Base-by-base conservation (phyloP, 2,329 filamentous ascomycete genomes). In the Macrophomina tecta region DNA sequence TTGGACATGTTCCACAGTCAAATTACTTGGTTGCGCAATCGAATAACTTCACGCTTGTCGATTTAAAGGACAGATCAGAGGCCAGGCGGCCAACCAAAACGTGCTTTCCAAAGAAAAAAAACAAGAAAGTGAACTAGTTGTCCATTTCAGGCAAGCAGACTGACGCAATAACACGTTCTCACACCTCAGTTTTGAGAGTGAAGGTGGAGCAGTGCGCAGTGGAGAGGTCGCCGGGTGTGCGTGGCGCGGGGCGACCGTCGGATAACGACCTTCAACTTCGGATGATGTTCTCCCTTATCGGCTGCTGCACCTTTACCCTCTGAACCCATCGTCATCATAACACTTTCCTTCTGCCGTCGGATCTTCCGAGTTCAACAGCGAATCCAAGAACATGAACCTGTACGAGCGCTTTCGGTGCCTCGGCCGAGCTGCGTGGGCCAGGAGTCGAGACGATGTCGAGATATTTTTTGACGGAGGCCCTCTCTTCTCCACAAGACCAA, bases 401-500 rank as follows among this genome's bases (percentile, higher is more conserved):
- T 16, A 30, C 2, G 30, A 28, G 16, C 5, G 45, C 32, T 30
- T 8, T 16, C 30, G 28, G 28, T 1, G n/a, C 32, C 58, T 49
- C 58, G 58, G 58, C 45, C 58, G 58, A 62, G 58, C n/a, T 14
- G 30, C 14, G 42, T 23, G 30, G n/a, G 42, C 42, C 16, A 12
- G 16, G 8, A 14, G 58, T 49, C 42, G 32, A 40, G 34, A 38
- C 32, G 38, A 2, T 38, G 49, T 53, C 49, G 40, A 60, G 28
- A 61, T 34, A 16, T 18, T 30, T 23, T 23, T 45, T 34, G 49
- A n/a, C 9, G 23, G 49, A 16, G 0, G 49, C 5, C 45, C 34
- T 62, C 58, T 49, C 45, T 38, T 62, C 58, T 49, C 58, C 58
- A 49, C 45, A 38, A 6, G 49, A 14, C 32, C 23, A 23, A 23